Evolutionary conservation across 2,329 filamentous ascomycete genomes (phyloP), one percentile per base, ranked within the genome.

Genomic region (Aspergillus aculeatinus): DNA sequence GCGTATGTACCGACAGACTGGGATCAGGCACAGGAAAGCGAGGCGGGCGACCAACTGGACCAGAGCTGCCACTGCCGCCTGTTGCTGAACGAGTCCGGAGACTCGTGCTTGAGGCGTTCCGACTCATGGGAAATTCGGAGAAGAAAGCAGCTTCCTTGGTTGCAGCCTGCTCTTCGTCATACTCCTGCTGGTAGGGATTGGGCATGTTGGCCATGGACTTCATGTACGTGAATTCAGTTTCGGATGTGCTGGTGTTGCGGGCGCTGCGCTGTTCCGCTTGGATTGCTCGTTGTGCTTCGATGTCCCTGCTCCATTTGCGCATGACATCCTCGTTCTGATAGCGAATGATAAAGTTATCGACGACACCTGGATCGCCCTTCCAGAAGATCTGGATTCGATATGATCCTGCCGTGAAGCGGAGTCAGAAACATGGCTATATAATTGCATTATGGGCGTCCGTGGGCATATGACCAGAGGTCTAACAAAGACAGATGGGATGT

Each of bases 371-470:
- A 65, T 98, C 94, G 35, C 94, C 94, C 77, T 95, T 98, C 95
- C 95, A 99, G 83, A 93, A 97, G 58, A 99, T 98, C 73, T 98
- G 94, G 62, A 97, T 91, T 2, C 91, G 94, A 73, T 98, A 96
- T 11, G 91, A 94, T 51, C 92, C 92, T 95, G 69, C 11, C 25
- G 49, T 47, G 50, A 12, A 48, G 4, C 21, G 7, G 54, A 9
- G 31, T 55, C 25, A 39, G 27, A 23, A 19, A 27, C 27, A 21
- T 35, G 33, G 27, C 27, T 29, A 29, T 29, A 29, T 29, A 4
- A 16, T 35, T 16, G 5, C 33, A 35, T 5, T 16, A 2, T 12
- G 33, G 33, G 4, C 14, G 12, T 16, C 33, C 33, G 16, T 6
- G 14, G 11, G 33, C 33, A 12, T 12, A 35, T 12, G 33, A 35